Evolutionary conservation across 164 flowering plant species (phyloP).

Genomic region (Chloranthus sessilifolius): DNA sequence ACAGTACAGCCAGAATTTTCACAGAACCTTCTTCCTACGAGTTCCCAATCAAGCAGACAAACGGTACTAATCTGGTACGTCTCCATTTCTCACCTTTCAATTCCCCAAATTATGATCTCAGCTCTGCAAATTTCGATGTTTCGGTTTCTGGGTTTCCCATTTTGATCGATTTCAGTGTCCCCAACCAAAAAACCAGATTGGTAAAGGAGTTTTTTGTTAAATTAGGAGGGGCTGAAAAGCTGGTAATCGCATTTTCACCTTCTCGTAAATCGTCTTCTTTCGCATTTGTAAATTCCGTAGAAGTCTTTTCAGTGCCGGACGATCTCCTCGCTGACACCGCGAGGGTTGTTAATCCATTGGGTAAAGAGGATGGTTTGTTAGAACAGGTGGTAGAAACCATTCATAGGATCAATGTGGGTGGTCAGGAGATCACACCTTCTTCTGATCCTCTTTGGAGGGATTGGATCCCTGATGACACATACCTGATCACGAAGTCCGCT

Average conservation of each 20-base stretch:
- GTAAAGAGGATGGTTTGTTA: slow-evolving; percentile 24
- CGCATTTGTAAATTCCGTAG: slow-evolving; percentile 69
- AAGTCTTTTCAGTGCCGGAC: slow-evolving; percentile 63
- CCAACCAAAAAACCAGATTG: slow-evolving; percentile 10
- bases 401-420: slow-evolving; percentile 74
- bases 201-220: slow-evolving; percentile 50
- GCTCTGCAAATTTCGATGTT: too few species aligned
- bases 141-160: too few species aligned
- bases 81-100: too few species aligned
- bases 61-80: too few species aligned
- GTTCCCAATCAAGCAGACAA: too few species aligned
- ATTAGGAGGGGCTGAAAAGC: slow-evolving; percentile 21
- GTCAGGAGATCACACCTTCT: slow-evolving; percentile 49
- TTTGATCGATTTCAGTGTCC: too few species aligned
- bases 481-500: slow-evolving; percentile 43
- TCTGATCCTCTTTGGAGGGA: slow-evolving; percentile 77
- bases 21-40: too few species aligned
- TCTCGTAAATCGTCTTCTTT: slow-evolving; percentile 21
- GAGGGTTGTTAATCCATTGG: slow-evolving; percentile 21
- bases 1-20: too few species aligned
- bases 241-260: slow-evolving; percentile 41
- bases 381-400: slow-evolving; percentile 43
- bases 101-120: too few species aligned
- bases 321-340: slow-evolving; percentile 41
- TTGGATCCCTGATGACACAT: slow-evolving; percentile 71